Evolutionary conservation across 202 grass and related monocot species (phyloP), one percentile per base, ranked within the genome.

Genomic region (Digitaria exilis): DNA sequence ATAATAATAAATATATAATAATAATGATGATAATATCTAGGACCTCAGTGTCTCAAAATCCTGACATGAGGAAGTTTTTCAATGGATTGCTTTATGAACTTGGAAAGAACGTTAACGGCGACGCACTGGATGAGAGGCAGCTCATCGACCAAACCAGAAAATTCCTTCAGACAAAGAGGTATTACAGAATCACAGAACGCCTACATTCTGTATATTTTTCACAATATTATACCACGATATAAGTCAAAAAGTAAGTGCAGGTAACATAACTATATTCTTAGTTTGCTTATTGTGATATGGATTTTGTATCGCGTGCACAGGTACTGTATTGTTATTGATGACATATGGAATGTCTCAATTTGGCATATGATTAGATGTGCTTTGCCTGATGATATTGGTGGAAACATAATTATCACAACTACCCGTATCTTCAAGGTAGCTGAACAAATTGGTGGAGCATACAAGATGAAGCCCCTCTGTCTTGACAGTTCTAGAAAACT

Each of bases 291-390:
- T 52, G 21, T 52, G 50, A 52, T 21, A 9, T 45, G 17, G 12
- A 0, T 34, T 31, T 9, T 31, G 6, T 63, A 18, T 32, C 19
- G 4, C 24, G 0, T 17, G 51, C 11, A 8, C 52, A 75, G 52
- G 21, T 75, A 75, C 13, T 41, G 22, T 2, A 59, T 76, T 28
- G n/a, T 76, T 28, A 35, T 41, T 75, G 72, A 75, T 9, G 72
- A 76, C 6, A 18, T 76, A 58, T 76, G 73, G 54, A 24, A 42
- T 11, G 5, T 76, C 34, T 6, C 14, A 6, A 6, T 11, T 8
- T 76, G 73, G 73, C 1, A 43, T 18, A 42, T 59, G 32, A 76
- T 76, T 10, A 76, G n/a, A 59, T 43, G 7, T 59, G 73, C 73
- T 58, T 26, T 76, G 6, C 73, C 54, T 0, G 13, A 42, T 43